Evolutionary conservation across 1,284 basidiomycete genomes (phyloP).

Genomic region (Pseudozyma sp.): DNA sequence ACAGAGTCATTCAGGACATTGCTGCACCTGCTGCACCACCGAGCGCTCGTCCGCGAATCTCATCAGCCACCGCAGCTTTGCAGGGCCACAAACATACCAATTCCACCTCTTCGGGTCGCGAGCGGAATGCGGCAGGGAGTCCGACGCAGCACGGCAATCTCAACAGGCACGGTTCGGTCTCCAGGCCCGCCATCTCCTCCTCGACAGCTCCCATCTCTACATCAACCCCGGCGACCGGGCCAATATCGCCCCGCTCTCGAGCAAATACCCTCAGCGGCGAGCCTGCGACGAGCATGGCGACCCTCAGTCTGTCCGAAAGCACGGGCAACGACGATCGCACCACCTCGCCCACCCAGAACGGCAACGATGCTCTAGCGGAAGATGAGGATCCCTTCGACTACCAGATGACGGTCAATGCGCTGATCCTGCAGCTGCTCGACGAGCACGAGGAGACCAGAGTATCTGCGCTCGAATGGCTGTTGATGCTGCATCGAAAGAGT

Average conservation of each 20-base stretch:
- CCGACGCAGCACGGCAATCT: slow-evolving; percentile 18
- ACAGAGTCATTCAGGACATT: slow-evolving; percentile 84
- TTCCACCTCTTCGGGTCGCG: slow-evolving; percentile 25
- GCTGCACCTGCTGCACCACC: slow-evolving; percentile 77
- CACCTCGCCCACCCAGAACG: slow-evolving; percentile 5
- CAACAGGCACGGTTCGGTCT: slow-evolving; percentile 20
- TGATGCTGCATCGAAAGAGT: slow-evolving; percentile 98
- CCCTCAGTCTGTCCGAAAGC: slow-evolving; percentile 19
- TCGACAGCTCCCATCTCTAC: slow-evolving; percentile 3
- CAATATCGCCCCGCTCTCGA: slow-evolving; percentile 22
- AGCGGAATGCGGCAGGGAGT: slow-evolving; percentile 25
- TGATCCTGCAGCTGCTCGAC: slow-evolving; percentile 93
- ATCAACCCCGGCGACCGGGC: slow-evolving; percentile 6
- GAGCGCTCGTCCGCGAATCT: slow-evolving; percentile 55
- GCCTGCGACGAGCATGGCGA: slow-evolving; percentile 14
- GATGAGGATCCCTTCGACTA: slow-evolving; percentile 87
- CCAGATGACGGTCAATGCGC: slow-evolving; percentile 86
- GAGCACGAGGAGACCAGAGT: slow-evolving; percentile 97
- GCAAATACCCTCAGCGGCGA: slow-evolving; percentile 28
- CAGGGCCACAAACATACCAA: slow-evolving; percentile 40
- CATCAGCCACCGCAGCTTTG: slow-evolving; percentile 70
- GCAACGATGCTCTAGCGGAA: neutral
- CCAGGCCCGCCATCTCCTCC: slow-evolving; percentile 6
- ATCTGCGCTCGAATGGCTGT: slow-evolving; percentile 94
- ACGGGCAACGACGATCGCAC: slow-evolving; percentile 18